Evolutionary conservation across 495 filamentous ascomycete genomes (phyloP), one percentile per base, ranked within the genome.

Genomic region (Chaetomium cochliodes): DNA sequence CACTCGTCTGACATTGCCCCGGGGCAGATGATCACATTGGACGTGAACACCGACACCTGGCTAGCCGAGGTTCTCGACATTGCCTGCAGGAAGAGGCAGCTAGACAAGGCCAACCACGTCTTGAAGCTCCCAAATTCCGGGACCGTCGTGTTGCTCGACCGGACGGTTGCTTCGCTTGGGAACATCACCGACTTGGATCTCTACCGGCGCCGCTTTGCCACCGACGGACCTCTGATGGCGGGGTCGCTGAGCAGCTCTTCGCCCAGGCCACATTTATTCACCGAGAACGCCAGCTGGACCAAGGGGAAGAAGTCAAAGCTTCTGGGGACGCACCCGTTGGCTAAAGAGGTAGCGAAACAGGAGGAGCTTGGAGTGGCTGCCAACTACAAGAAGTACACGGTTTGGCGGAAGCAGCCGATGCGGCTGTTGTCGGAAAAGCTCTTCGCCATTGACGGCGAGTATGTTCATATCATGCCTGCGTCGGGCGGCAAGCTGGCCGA

Each of bases 391-490:
- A 93, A 92, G 69, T 98, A 93, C 74, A 89, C 87, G 33, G 96
- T 98, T 20, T 91, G 88, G 78, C 87, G 96, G 67, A 97, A 96
- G 73, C 92, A 96, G 71, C 88, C 91, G 22, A 96, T 97, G 91
- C 88, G 92, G 30, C 92, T 98, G 73, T 87, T 94, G 42, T 87
- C 91, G 5, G 87, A 91, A 71, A 87, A 90, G 46, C 86, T 96
- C 16, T 80, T 98, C 28, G 88, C 90, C 8, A 92, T 98, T 66
- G 94, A 98, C 72, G 92, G 92, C 52, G 94, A 98, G 73, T 97
- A 96, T 69, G 85, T 98, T 73, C 94, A 97, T 75, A 92, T 98
- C 68, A 89, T 96, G 82, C 92, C 94, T 5, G 80, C 81, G 0
- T 82, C 82, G 5, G 77, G 80, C 30, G 82, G 82, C 39, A 86